Conservation (phyloP, 2,329 filamentous ascomycete genomes). For the Penicillium sumatraense region DNA sequence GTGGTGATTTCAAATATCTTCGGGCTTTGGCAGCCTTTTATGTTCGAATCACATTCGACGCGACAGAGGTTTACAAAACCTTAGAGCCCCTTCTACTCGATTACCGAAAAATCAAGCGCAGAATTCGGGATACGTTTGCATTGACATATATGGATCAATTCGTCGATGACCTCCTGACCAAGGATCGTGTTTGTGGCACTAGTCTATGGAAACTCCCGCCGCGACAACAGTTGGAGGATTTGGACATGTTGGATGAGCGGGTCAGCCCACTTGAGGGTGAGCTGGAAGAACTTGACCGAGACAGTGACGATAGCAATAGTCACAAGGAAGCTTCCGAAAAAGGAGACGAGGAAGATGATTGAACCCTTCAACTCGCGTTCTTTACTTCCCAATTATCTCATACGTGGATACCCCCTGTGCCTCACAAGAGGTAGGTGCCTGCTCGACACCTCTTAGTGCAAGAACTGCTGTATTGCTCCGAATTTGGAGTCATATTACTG, state of each 20-base stretch:
- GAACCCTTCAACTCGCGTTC: slow-evolving; percentile 14
- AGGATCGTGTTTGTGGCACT: slow-evolving; percentile 88
- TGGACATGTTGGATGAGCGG: slow-evolving; percentile 84
- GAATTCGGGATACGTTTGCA: slow-evolving; percentile 73
- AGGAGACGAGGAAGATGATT: slow-evolving; percentile 31
- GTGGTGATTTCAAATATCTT: slow-evolving; percentile 71
- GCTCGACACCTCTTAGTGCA: background rate
- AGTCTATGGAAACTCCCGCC: slow-evolving; percentile 90
- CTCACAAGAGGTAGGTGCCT: background rate
- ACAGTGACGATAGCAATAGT: slow-evolving; percentile 30
- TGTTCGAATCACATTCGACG: slow-evolving; percentile 81
- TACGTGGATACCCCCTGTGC: background rate
- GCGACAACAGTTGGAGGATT: slow-evolving; percentile 80
- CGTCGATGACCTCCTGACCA: slow-evolving; percentile 85
- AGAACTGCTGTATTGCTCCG: background rate
- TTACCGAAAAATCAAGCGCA: slow-evolving; percentile 77
- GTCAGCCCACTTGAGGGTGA: slow-evolving; percentile 79
- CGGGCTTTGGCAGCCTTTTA: slow-evolving; percentile 91
- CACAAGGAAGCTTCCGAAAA: slow-evolving; percentile 23
- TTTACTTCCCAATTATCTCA: background rate
- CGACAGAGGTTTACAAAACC: slow-evolving; percentile 76
- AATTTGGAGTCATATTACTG: background rate
- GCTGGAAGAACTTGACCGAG: slow-evolving; percentile 50
- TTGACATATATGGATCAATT: slow-evolving; percentile 90
- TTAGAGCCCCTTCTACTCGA: slow-evolving; percentile 86